A percentile compares a stretch with the other conserved stretches of the same genome.
phyloP scores from a whole-genome alignment of 2,329 filamentous ascomycete species.

The Diaporthe aspalathi region DNA sequence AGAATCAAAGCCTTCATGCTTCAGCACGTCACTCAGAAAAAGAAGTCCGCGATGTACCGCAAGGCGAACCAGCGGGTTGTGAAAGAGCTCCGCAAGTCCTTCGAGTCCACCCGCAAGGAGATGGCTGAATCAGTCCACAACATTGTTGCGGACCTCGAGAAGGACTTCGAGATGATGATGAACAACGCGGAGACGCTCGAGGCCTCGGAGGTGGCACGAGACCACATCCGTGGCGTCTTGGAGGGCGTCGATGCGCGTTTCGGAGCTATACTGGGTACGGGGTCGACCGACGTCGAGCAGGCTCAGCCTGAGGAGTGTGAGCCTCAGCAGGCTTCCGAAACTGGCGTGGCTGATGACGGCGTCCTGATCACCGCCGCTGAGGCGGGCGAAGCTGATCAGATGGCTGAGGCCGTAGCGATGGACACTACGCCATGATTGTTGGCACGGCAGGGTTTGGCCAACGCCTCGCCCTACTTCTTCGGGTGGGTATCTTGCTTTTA shows the following conservation, averaged over 20 bases:
- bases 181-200: slow-evolving; percentile 14
- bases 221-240: slow-evolving; percentile 8
- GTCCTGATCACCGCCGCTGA: background rate
- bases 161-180: slow-evolving; percentile 17
- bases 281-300: background rate
- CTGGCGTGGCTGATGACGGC: background rate
- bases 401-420: background rate
- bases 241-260: slow-evolving; percentile 27
- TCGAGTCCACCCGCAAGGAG: background rate
- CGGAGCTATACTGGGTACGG: slow-evolving; percentile 3
- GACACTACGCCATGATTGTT: slow-evolving; percentile 3
- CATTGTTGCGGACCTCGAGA: background rate
- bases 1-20: slow-evolving; percentile 8
- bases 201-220: slow-evolving; percentile 22
- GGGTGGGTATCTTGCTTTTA: background rate
- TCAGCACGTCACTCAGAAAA: background rate
- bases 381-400: background rate
- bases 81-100: background rate
- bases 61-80: background rate
- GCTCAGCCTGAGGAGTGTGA: background rate
- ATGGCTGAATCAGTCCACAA: background rate
- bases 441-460: background rate
- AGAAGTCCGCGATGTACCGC: background rate
- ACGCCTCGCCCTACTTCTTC: too few species aligned
- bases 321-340: background rate